A percentile compares a stretch with the other conserved stretches of the same genome.
Conservation (phyloP, 495 filamentous ascomycete genomes). For the Annulohypoxylon maeteangense region DNA sequence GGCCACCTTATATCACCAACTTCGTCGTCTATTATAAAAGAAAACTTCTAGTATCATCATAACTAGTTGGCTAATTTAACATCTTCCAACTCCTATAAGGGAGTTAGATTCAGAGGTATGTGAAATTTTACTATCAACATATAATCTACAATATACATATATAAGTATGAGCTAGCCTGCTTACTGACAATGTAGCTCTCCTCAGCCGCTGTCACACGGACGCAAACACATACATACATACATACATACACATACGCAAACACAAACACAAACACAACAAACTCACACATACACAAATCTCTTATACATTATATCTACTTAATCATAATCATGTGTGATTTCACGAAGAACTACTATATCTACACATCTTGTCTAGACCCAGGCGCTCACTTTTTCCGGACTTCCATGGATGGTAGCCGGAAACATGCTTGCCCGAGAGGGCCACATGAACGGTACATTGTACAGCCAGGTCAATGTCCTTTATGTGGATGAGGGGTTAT, state of each 20-base stretch:
- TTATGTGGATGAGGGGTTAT: slow-evolving; percentile 60
- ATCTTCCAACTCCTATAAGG: not conserved
- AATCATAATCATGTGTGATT: slow-evolving; percentile 74
- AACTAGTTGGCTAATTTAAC: slow-evolving; percentile 2
- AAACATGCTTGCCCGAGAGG: slow-evolving; percentile 69
- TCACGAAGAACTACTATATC: slow-evolving; percentile 81
- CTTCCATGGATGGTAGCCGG: slow-evolving; percentile 70
- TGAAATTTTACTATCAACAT: not conserved
- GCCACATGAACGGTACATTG: slow-evolving; percentile 80
- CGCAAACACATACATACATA: slow-evolving; percentile 9
- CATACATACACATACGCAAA: not conserved
- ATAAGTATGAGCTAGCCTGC: not conserved
- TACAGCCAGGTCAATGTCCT: slow-evolving; percentile 72
- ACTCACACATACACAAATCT: slow-evolving; percentile 13
- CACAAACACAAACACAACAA: slow-evolving; percentile 7
- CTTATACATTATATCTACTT: not conserved
- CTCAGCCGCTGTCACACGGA: slow-evolving; percentile 2
- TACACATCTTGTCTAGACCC: slow-evolving; percentile 76
- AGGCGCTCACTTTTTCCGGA: slow-evolving; percentile 73
- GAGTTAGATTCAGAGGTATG: slow-evolving; percentile 21
- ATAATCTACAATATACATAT: not conserved
- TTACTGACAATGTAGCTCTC: slow-evolving; percentile 16
- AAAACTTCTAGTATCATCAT: not conserved
- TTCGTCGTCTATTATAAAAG: slow-evolving; percentile 9
- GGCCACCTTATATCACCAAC: slow-evolving; percentile 11